Conservation (phyloP, 2,329 filamentous ascomycete genomes). For the Xylariaceae sp. region DNA sequence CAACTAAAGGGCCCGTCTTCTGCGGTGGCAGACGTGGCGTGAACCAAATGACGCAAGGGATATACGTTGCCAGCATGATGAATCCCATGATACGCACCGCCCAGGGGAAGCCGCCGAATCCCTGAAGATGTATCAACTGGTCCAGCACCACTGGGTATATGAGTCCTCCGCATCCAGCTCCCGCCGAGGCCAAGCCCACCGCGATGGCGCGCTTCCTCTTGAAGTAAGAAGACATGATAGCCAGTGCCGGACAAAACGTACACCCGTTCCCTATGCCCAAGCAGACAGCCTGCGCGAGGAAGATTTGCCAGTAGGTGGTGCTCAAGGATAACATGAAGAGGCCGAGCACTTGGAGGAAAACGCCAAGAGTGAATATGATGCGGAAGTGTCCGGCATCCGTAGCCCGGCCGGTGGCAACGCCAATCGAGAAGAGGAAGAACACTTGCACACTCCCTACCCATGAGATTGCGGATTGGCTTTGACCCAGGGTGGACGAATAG, state of each 20-base stretch:
- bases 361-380: conserved; percentile 37
- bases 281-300: conserved; percentile 21
- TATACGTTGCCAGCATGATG: conserved; percentile 17
- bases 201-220: conserved; percentile 21
- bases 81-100: conserved; percentile 45
- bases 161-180: conserved; percentile 28
- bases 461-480: conserved; percentile 15
- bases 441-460: conserved; percentile 24
- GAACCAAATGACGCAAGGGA: not conserved
- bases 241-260: conserved; percentile 17
- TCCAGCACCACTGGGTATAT: conserved; percentile 37
- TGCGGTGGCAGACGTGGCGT: conserved; percentile 4
- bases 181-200: conserved; percentile 17
- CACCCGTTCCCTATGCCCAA: conserved; percentile 18
- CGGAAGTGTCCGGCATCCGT: conserved; percentile 49
- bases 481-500: conserved; percentile 30
- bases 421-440: conserved; percentile 24
- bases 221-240: conserved; percentile 27
- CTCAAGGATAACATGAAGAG: conserved; percentile 35
- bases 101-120: conserved; percentile 49
- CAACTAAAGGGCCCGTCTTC: conserved; percentile 3
- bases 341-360: conserved; percentile 21
- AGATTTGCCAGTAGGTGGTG: conserved; percentile 31
- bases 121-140: conserved; percentile 37
- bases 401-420: conserved; percentile 45